These are phyloP conservation scores for Porphyra umbilicalis DNA, from an alignment of 31 red algal species.

Conservation along the genomic window DNA sequence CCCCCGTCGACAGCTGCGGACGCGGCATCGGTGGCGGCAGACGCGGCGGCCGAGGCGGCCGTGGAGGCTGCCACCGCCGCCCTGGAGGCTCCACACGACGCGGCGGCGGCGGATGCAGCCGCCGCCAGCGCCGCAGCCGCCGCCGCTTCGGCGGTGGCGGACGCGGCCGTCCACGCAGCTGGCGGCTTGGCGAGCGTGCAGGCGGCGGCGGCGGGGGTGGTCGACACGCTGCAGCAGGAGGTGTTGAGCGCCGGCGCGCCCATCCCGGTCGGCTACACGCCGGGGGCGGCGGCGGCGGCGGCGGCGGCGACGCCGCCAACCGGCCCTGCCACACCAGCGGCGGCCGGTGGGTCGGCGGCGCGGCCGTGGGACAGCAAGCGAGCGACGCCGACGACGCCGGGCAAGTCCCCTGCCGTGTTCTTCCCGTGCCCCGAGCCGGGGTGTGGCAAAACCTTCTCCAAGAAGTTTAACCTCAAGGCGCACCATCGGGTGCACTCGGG, in stretches of 20 bases:
- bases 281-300: background rate
- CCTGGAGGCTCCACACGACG: background rate
- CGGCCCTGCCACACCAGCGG: background rate
- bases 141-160: conserved; percentile 1
- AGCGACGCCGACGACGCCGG: conserved; percentile 9
- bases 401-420: background rate
- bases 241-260: background rate
- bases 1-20: background rate
- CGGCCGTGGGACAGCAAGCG: conserved; percentile 7
- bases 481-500: conserved; percentile 77
- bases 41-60: conserved; percentile 1
- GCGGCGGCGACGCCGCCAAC: background rate
- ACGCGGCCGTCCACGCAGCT: background rate
- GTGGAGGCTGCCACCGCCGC: conserved; percentile 3
- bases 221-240: conserved; percentile 5
- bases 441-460: conserved; percentile 76
- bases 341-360: background rate
- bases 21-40: background rate
- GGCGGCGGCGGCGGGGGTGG: background rate
- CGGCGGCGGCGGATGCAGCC: background rate
- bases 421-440: conserved; percentile 59
- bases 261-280: background rate
- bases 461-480: conserved; percentile 87
- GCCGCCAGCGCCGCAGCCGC: conserved; percentile 13
- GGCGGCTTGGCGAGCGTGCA: background rate